Conservation (phyloP, 331 rosid genomes). For the Pyrus hybrid region DNA sequence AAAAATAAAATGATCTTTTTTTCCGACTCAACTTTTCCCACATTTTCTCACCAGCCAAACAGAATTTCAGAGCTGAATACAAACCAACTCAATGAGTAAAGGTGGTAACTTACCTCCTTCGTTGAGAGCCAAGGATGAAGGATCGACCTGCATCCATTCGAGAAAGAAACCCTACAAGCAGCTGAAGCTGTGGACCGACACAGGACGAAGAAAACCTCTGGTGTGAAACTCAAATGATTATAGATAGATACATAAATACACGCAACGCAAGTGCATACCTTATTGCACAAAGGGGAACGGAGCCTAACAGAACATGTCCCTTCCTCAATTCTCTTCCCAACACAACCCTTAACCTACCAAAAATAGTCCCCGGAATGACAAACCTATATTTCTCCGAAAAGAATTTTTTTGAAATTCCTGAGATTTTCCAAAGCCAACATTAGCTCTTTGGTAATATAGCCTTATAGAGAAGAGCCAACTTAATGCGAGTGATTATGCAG, state of each 20-base stretch:
- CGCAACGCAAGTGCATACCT: neutral
- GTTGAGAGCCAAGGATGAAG: neutral
- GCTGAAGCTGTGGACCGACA: neutral
- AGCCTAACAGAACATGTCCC: neutral
- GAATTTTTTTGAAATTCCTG: neutral
- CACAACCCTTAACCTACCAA: neutral
- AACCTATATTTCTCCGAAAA: neutral
- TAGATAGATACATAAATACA: neutral
- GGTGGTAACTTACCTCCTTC: too few species aligned
- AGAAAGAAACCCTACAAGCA: neutral
- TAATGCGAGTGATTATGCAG: constrained; percentile 27
- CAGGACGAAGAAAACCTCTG: neutral
- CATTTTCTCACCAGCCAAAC: neutral
- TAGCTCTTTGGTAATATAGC: too few species aligned
- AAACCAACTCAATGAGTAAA: neutral
- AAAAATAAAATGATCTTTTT: neutral
- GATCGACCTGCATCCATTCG: neutral
- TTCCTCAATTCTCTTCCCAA: constrained; percentile 1
- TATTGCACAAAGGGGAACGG: neutral
- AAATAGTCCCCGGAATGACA: neutral
- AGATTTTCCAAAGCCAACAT: neutral
- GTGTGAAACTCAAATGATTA: neutral
- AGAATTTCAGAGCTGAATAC: neutral
- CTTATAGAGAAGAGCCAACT: too few species aligned
- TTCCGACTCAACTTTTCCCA: neutral